Conservation (phyloP, 2,329 filamentous ascomycete genomes). For the Neurospora sp. region DNA sequence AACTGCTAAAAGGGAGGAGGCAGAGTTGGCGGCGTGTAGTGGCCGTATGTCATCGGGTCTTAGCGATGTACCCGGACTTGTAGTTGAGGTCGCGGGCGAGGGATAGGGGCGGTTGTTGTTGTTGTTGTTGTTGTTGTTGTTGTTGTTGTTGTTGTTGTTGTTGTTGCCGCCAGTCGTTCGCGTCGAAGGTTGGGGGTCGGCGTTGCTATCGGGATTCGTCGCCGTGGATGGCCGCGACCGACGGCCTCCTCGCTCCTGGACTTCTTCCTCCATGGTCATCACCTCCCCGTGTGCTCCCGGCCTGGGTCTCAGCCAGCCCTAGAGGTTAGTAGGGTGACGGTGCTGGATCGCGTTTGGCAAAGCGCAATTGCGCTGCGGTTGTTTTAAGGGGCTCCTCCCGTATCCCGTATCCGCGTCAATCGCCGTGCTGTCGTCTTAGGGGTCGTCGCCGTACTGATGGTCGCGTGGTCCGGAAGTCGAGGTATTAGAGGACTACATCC, state of each 20-base stretch:
- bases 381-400: not conserved
- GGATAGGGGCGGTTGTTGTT: not conserved
- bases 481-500: not conserved
- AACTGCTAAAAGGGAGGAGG: conserved; percentile 7
- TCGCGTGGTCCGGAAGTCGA: not conserved
- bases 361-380: not conserved
- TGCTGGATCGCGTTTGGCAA: not conserved
- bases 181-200: not conserved
- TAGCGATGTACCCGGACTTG: not conserved
- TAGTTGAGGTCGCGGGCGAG: not conserved
- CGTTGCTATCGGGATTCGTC: not conserved
- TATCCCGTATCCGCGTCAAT: not conserved
- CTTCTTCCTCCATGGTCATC: not conserved
- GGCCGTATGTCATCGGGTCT: not conserved
- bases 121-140: not conserved
- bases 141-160: not conserved
- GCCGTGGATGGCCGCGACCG: not conserved
- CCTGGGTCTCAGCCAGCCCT: not conserved
- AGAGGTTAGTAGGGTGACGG: not conserved
- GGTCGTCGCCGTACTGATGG: not conserved
- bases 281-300: not conserved
- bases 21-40: not conserved
- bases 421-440: not conserved
- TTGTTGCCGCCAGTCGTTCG: not conserved
- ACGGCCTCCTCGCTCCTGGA: not conserved